Conservation (phyloP, 2,329 filamentous ascomycete genomes). For the Diaporthe ilicicola region DNA sequence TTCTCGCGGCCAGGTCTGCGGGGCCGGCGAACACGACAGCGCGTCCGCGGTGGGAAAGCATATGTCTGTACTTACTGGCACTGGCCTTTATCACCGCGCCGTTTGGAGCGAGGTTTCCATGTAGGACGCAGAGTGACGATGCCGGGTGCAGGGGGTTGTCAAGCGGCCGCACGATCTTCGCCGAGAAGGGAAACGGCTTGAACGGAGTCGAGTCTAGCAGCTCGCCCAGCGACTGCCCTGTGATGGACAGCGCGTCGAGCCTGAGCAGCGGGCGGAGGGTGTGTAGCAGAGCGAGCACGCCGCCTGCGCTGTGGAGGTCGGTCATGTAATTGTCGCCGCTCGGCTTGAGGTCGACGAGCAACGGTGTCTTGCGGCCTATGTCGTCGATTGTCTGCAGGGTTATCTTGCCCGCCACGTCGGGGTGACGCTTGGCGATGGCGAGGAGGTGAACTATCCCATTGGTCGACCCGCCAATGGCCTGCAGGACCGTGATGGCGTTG, state of each 20-base stretch:
- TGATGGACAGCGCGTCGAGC: slow-evolving; percentile 82
- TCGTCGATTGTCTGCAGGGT: slow-evolving; percentile 81
- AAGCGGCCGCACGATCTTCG: slow-evolving; percentile 70
- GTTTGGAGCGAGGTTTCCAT: slow-evolving; percentile 83
- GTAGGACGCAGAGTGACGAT: slow-evolving; percentile 83
- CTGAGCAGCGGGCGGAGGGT: slow-evolving; percentile 79
- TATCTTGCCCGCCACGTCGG: slow-evolving; percentile 69
- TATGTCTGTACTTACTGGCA: slow-evolving; percentile 76
- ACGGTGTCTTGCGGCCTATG: slow-evolving; percentile 78
- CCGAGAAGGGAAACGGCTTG: slow-evolving; percentile 53
- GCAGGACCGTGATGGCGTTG: slow-evolving; percentile 87
- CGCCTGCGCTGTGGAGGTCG: slow-evolving; percentile 88
- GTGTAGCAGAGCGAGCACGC: slow-evolving; percentile 83
- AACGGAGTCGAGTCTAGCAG: slow-evolving; percentile 77
- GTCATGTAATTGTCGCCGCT: slow-evolving; percentile 89
- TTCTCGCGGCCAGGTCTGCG: slow-evolving; percentile 75
- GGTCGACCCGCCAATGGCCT: slow-evolving; percentile 85
- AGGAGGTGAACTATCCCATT: slow-evolving; percentile 89
- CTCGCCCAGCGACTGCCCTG: slow-evolving; percentile 82
- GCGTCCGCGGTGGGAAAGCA: slow-evolving; percentile 55
- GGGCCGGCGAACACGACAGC: slow-evolving; percentile 77
- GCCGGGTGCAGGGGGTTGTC: slow-evolving; percentile 71
- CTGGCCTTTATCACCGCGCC: slow-evolving; percentile 93
- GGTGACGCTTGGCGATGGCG: slow-evolving; percentile 80
- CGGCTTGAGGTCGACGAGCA: slow-evolving; percentile 87